Conservation (phyloP, 2,329 filamentous ascomycete genomes). For the Emmonsia crescens region DNA sequence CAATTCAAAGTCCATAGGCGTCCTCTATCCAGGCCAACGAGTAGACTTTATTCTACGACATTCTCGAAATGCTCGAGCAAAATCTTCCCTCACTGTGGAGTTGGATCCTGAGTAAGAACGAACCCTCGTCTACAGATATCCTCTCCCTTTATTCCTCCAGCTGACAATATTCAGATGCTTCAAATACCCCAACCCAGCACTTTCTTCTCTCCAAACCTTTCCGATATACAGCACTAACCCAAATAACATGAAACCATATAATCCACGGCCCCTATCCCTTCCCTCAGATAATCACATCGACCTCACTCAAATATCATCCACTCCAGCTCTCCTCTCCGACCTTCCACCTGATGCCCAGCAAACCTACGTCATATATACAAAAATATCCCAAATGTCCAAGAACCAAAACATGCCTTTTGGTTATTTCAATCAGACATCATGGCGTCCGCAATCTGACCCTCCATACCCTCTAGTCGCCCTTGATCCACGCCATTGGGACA, state of each 20-base stretch:
- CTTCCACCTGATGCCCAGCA: conserved; percentile 25
- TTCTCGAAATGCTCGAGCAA: conserved; percentile 4
- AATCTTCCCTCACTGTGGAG: conserved; percentile 20
- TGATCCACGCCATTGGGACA: conserved; percentile 30
- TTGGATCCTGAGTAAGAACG: conserved; percentile 28
- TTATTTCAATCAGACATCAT: conserved; percentile 40
- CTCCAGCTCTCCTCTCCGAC: conserved; percentile 17
- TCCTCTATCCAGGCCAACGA: conserved; percentile 36
- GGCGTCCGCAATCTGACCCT: conserved; percentile 29
- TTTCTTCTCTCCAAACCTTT: conserved; percentile 31
- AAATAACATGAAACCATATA: conserved; percentile 3
- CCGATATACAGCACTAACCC: conserved; percentile 13
- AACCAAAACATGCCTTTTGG: conserved; percentile 35
- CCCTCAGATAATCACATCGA: conserved; percentile 14
- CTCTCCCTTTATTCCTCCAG: neutral
- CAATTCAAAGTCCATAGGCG: conserved; percentile 27
- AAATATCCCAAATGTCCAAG: conserved; percentile 35
- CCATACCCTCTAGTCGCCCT: conserved; percentile 26
- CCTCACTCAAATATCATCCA: conserved; percentile 19
- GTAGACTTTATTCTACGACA: conserved; percentile 31
- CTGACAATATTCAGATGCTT: conserved; percentile 26
- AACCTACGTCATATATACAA: conserved; percentile 38
- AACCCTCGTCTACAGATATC: neutral
- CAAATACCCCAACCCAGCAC: conserved; percentile 35
- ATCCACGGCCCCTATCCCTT: neutral